Evolutionary conservation across 2,329 filamentous ascomycete species (phyloP), one percentile per base, ranked within the genome.

Genomic region (Fusarium caatingaense): DNA sequence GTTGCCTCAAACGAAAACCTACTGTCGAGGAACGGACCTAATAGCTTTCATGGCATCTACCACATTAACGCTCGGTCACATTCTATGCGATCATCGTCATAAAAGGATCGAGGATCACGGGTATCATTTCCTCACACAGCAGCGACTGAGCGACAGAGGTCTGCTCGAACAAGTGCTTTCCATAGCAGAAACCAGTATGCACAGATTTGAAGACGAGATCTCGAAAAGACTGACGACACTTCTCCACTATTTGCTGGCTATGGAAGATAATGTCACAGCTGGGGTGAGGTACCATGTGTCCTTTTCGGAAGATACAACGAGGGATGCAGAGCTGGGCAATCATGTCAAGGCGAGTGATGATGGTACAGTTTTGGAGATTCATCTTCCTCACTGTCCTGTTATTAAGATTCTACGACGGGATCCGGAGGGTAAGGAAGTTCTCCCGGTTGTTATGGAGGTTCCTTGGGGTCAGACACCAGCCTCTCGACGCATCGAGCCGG

Each of bases 1-100:
- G 6, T 76, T 83, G 3, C 80, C 81, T 2, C 80, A 78, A 47
- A 77, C 76, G 5, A 74, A 78, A 0, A 71, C 85, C 3, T 83
- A 82, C 44, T 81, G 78, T 46, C 83, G 85, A 1, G 83, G 84
- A 25, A 79, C 83, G 2, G 85, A 88, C 71, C 86, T 85, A 41
- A 78, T 84, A 1, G 82, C 83, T 0, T 80, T 88, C 6, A 82
- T 86, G 7, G 83, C 85, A 0, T 80, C 81, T 30, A 83, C 84
- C 68, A 83, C 85, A 0, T 73, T 88, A 1, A 80, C 85, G 20
- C 75, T 87, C 0, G 83, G 82, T 0, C 84, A 88, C 64, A 79
- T 87, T 4, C n/a, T 70, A 5, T 80, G 74, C 4, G 71, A 63
- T 10, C 72, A 66, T 6, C 75, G 76, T 8, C 70, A 73, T 4